Evolutionary conservation across 352 stramenopile species (phyloP).

Genomic region (Hyaloperonospora brassicae): DNA sequence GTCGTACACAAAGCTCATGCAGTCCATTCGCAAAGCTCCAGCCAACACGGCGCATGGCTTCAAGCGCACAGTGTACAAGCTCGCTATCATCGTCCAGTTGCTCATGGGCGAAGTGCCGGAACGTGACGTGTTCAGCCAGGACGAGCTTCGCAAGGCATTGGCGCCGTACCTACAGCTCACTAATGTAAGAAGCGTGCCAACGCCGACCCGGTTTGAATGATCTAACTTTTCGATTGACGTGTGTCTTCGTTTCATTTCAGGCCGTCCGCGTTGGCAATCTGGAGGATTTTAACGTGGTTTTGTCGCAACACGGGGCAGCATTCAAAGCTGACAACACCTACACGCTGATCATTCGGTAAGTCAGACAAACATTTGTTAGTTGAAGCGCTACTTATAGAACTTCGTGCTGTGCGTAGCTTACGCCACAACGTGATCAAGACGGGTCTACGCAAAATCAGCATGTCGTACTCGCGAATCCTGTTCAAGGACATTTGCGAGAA

Average conservation of each 20-base stretch:
- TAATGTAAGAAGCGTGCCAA: slow-evolving; percentile 43
- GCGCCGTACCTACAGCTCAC: slow-evolving; percentile 94
- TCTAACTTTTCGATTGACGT: slow-evolving; percentile 3
- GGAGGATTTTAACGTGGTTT: slow-evolving; percentile 89
- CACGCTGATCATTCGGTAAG: slow-evolving; percentile 91
- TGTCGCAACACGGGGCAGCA: slow-evolving; percentile 72
- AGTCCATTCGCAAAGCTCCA: slow-evolving; percentile 94
- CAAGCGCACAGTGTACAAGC: slow-evolving; percentile 92
- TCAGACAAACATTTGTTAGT: neutral
- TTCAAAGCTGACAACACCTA: slow-evolving; percentile 93
- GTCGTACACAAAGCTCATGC: slow-evolving; percentile 93
- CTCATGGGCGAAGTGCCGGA: slow-evolving; percentile 98
- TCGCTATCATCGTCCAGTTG: slow-evolving; percentile 94
- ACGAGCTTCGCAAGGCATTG: slow-evolving; percentile 85
- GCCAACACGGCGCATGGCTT: slow-evolving; percentile 95
- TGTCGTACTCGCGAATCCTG: slow-evolving; percentile 89
- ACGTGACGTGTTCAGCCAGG: slow-evolving; percentile 89
- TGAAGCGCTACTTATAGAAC: neutral
- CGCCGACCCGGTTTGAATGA: neutral
- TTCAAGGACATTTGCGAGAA: slow-evolving; percentile 91
- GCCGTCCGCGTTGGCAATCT: slow-evolving; percentile 94
- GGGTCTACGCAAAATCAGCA: slow-evolving; percentile 94
- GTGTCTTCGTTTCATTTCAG: slow-evolving; percentile 29
- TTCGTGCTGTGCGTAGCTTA: slow-evolving; percentile 43
- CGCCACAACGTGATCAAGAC: slow-evolving; percentile 98